Conservation (phyloP, 108 stramenopile genomes). For the Skeletonema tropicum region DNA sequence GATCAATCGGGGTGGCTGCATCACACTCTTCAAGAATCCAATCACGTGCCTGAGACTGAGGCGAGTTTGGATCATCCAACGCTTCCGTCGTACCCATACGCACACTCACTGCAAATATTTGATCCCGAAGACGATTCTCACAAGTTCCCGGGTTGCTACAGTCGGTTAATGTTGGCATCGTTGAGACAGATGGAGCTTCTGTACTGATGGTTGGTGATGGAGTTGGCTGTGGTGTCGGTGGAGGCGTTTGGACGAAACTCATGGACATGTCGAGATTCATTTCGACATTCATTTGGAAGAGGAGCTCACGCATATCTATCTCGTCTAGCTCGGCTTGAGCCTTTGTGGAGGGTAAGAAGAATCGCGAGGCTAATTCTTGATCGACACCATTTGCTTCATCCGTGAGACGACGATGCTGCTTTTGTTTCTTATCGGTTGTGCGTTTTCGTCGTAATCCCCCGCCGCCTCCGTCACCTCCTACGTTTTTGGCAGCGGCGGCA, state of each 20-base stretch:
- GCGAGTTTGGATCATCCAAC: constrained; percentile 38
- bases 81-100: constrained; percentile 34
- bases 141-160: constrained; percentile 42
- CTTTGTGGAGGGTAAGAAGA: constrained; percentile 18
- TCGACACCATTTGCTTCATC: constrained; percentile 16
- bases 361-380: constrained; percentile 17
- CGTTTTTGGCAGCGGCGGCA: not conserved
- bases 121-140: constrained; percentile 39
- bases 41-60: constrained; percentile 34
- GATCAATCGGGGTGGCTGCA: constrained; percentile 34
- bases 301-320: constrained; percentile 17
- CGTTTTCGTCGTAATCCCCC: constrained; percentile 29
- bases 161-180: constrained; percentile 27
- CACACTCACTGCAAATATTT: constrained; percentile 28
- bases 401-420: constrained; percentile 8
- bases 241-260: not conserved
- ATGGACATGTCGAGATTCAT: constrained; percentile 22
- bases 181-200: not conserved
- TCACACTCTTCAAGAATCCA: constrained; percentile 52
- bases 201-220: constrained; percentile 1
- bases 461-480: not conserved
- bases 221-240: constrained; percentile 19
- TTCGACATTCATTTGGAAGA: constrained; percentile 18
- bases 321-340: constrained; percentile 24
- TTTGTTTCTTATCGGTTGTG: not conserved